phyloP scores from a whole-genome alignment of 1,284 basidiomycete genomes.

The Cutaneotrichosporon sp. region DNA sequence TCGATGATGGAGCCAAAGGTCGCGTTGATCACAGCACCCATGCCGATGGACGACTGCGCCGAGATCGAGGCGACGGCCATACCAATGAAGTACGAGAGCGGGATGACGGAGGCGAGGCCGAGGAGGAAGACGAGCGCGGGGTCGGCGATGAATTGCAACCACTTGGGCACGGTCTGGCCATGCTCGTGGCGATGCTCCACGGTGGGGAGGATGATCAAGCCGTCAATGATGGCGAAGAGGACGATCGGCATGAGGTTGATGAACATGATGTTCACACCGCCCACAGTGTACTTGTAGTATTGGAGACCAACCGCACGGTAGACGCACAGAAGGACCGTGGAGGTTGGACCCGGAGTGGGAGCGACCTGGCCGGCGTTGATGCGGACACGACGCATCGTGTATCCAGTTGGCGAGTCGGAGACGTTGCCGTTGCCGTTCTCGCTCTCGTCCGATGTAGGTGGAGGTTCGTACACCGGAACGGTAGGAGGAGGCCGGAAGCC shows the following conservation, averaged over 20 bases:
- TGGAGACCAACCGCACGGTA: slow-evolving; percentile 87
- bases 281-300: slow-evolving; percentile 99
- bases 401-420: slow-evolving; percentile 26
- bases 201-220: slow-evolving; percentile 73
- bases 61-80: slow-evolving; percentile 99
- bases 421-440: slow-evolving; percentile 20
- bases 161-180: slow-evolving; percentile 34
- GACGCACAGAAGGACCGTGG: slow-evolving; percentile 89
- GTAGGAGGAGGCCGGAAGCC: slow-evolving; percentile 70
- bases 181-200: slow-evolving; percentile 64
- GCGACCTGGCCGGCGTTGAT: slow-evolving; percentile 70
- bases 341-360: slow-evolving; percentile 68
- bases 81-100: slow-evolving; percentile 97
- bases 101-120: slow-evolving; percentile 88
- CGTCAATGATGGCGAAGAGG: slow-evolving; percentile 94
- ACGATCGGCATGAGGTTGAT: slow-evolving; percentile 92
- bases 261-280: slow-evolving; percentile 98
- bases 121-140: slow-evolving; percentile 81
- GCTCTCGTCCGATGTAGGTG: slow-evolving; percentile 7
- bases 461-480: slow-evolving; percentile 36
- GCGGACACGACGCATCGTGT: slow-evolving; percentile 52
- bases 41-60: slow-evolving; percentile 96
- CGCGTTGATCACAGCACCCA: slow-evolving; percentile 99
- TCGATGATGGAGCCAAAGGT: slow-evolving; percentile 99
- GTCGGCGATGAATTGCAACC: slow-evolving; percentile 70